Base-by-base conservation (phyloP, 208 protist genomes). In the Trypanosoma theileri region DNA sequence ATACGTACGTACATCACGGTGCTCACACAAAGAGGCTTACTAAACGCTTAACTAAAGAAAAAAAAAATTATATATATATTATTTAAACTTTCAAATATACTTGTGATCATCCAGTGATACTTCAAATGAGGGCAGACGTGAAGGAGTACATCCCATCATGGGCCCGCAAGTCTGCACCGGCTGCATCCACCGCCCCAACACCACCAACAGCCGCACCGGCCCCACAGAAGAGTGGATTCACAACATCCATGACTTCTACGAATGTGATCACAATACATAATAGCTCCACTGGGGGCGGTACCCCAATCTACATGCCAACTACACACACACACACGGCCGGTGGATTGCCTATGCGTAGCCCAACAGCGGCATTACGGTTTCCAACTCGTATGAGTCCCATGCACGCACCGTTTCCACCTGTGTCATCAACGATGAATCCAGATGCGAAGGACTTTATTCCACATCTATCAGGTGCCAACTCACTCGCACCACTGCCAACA, bases 311-410 rank as follows among this genome's bases (percentile, higher is more conserved):
- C n/a, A 50, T 70, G 7, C 72, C 71, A 1, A 63, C 60, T 11
- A 70, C 76, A 21, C 75, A 69, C 16, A 70, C 76, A 21, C 75
- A 69, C 16, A 50, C 66, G 0, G 46, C 58, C 22, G 63, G 50
- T 8, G 66, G 73, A 0, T 60, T 79, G 45, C 50, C 64, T 14
- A 28, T 48, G 62, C 65, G 66, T 41, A 84, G 71, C 53, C 73
- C 82, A 17, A 62, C 68, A 22, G 70, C 79, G 4, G 51, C 75
- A 21, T 76, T 82, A 44, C 80, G 75, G 16, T 45, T 87, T 53
- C 90, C 90, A 10, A 83, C 77, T 4, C 85, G 90, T 52, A 85
- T 92, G 74, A 91, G 82, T 72, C 87, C 90, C 16, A 62, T 77
- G 22, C 60, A 68, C 28, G 53, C 67, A 70, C 79, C 28, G 63